Base-by-base conservation (phyloP, 2,329 filamentous ascomycete species). In the Escovopsis sp. region DNA sequence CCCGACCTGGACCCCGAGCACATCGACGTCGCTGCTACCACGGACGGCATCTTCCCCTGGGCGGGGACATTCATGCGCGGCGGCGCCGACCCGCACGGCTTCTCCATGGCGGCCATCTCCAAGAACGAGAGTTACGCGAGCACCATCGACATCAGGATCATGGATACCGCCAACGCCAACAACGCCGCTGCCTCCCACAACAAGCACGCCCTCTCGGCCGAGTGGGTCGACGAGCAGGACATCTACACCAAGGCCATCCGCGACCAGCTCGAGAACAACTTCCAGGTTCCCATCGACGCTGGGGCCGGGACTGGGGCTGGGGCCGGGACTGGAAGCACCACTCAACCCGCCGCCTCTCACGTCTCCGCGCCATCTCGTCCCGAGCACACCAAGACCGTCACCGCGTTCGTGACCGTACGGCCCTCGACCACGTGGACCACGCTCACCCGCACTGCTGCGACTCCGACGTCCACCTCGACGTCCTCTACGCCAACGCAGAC, bases 1-100 rank as follows among this genome's bases (percentile, higher is more conserved):
- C 78, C 79, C 3, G 77, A 72, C 12, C 63, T 74, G 50, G 57
- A 61, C 47, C 47, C 49, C 27, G 55, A 53, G 42, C 56, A 50
- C 43, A 58, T 54, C 40, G 56, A 68, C 43, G 45, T 57, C 26
- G 51, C 56, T 13, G 51, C 48, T 15, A 61, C 57, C 32, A 51
- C 50, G 41, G 43, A 57, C 41, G 60, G 64, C 19, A 52, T 56
- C 37, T 66, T 57, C 38, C 56, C 60, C 11, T 60, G 57, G 57
- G 56, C 55, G 3, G 57, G 57, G 14, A 58, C 55, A 13, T 60
- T 60, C 19, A 55, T 58, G 54, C 51, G 57, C 19, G 55, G 56
- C 32, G 45, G 58, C 27, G 48, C 51, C 42, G 50, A 58, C 14
- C 51, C 55, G 31, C 46, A 56, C 37, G 56, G 55, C 42, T 59